Evolutionary conservation across 139 green algal species (phyloP), one percentile per base, ranked within the genome.

Genomic region (Chlamydomonas eustigma): DNA sequence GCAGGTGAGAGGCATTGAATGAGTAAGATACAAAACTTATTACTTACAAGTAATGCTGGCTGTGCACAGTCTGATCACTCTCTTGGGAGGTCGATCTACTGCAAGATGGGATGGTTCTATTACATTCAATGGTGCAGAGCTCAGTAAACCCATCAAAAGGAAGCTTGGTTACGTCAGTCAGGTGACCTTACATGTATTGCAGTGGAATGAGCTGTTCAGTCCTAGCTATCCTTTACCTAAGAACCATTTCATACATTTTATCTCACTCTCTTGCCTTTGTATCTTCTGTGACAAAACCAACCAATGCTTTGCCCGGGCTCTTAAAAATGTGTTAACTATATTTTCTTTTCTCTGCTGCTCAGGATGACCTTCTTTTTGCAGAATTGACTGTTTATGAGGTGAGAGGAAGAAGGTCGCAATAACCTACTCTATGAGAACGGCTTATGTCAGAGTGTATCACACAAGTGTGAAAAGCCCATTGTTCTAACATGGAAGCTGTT

Each of bases 351-450:
- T 18, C 12, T 68, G 52, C 52, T 68, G 52, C 30, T 3, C 92
- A 97, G 86, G 94, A 97, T 69, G 94, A 97, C 85, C 73, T 97
- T 63, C 79, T 98, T 35, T 93, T 89, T 79, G 86, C 91, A 63
- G 78, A 78, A 22, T 82, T 96, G 51, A 96, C 91, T 0, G 89
- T 94, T 31, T 90, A 92, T 37, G 90, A 93, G 73, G 76, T 74
- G 52, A 44, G 69, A 24, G 37, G 37, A 64, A 28, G 31, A 71
- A 22, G 73, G 4, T 38, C 76, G 22, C 74, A 69, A n/a, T 25
- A 78, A 24, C 24, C 22, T n/a, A 66, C 76, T 25, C 64, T 84
- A 39, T 32, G 33, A 18, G 6, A n/a, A 35, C 6, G 35, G 37
- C 6, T 36, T 51, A 8, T 52, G 73, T 63, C 8, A 4, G 4